These are phyloP conservation scores for Alternaria panax DNA, from an alignment of 2,329 filamentous ascomycete genomes.

Conservation along the genomic window DNA sequence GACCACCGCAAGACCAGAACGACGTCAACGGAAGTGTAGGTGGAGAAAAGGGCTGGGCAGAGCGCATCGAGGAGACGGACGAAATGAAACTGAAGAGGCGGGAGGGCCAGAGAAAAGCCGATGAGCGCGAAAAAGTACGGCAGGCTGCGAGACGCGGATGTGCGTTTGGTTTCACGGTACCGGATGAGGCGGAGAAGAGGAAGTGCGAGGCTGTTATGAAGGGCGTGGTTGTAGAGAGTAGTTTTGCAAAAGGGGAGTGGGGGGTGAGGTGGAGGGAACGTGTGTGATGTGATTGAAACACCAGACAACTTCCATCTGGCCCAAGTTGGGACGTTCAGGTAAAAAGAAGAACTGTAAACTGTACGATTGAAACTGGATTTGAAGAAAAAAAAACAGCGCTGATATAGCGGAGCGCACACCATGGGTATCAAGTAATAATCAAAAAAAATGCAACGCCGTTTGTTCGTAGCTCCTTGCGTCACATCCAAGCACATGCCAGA, in stretches of 20 bases:
- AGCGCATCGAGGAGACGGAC: slow-evolving; percentile 61
- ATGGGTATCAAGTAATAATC: slow-evolving; percentile 30
- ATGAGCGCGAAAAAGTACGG: slow-evolving; percentile 65
- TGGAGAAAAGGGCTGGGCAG: slow-evolving; percentile 63
- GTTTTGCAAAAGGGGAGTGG: slow-evolving; percentile 69
- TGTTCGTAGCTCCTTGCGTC: neutral
- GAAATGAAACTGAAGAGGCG: slow-evolving; percentile 59
- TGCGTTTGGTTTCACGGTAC: slow-evolving; percentile 60
- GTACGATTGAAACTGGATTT: slow-evolving; percentile 5
- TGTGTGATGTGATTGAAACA: slow-evolving; percentile 12
- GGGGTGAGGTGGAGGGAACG: slow-evolving; percentile 63
- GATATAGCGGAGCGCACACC: slow-evolving; percentile 4
- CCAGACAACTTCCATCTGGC: no score
- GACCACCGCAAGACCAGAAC: slow-evolving; percentile 54
- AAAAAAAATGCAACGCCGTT: slow-evolving; percentile 1
- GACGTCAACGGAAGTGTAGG: slow-evolving; percentile 65
- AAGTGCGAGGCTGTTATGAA: slow-evolving; percentile 68
- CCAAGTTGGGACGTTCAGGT: no score
- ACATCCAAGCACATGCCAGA: neutral
- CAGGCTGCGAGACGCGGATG: slow-evolving; percentile 68
- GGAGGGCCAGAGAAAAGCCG: slow-evolving; percentile 58
- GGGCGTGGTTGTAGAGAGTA: slow-evolving; percentile 65
- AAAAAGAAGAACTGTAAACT: neutral
- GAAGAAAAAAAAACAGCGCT: slow-evolving; percentile 2
- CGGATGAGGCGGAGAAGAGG: slow-evolving; percentile 41